phyloP scores from a whole-genome alignment of 768 basidiomycete species.

The Termitomyces heimii region DNA sequence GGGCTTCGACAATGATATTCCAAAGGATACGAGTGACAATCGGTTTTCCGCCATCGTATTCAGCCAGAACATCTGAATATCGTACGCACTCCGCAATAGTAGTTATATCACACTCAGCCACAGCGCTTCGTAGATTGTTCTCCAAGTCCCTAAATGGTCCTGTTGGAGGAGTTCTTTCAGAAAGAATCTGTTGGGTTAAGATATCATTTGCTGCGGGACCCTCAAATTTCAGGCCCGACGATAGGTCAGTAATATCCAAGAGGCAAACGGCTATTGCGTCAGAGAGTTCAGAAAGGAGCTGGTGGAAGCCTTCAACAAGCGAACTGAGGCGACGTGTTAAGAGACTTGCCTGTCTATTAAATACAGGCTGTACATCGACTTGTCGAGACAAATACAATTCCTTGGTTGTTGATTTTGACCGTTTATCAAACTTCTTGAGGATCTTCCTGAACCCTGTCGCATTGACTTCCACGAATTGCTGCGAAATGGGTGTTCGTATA shows the following conservation, averaged over 20 bases:
- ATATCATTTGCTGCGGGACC: conserved; percentile 73
- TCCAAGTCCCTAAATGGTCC: conserved; percentile 87
- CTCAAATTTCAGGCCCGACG: conserved; percentile 73
- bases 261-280: conserved; percentile 87
- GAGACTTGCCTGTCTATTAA: conserved; percentile 83
- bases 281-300: conserved; percentile 93
- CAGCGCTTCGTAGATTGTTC: conserved; percentile 75
- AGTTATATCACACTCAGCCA: conserved; percentile 52
- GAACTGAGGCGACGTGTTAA: neutral
- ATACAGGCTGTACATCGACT: conserved; percentile 98
- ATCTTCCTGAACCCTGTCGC: conserved; percentile 97
- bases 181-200: conserved; percentile 63
- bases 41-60: conserved; percentile 52
- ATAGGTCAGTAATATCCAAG: conserved; percentile 71
- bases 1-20: conserved; percentile 85
- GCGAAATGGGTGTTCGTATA: conserved; percentile 15
- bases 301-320: conserved; percentile 8
- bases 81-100: conserved; percentile 65
- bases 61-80: conserved; percentile 61
- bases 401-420: conserved; percentile 91
- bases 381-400: conserved; percentile 94
- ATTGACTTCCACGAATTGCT: conserved; percentile 98
- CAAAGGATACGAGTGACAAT: conserved; percentile 91
- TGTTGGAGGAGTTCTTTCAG: conserved; percentile 53
- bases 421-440: conserved; percentile 97